A percentile compares a stretch with the other conserved stretches of the same genome.
Conservation (phyloP, 495 filamentous ascomycete species). For the Viridothelium virens region DNA sequence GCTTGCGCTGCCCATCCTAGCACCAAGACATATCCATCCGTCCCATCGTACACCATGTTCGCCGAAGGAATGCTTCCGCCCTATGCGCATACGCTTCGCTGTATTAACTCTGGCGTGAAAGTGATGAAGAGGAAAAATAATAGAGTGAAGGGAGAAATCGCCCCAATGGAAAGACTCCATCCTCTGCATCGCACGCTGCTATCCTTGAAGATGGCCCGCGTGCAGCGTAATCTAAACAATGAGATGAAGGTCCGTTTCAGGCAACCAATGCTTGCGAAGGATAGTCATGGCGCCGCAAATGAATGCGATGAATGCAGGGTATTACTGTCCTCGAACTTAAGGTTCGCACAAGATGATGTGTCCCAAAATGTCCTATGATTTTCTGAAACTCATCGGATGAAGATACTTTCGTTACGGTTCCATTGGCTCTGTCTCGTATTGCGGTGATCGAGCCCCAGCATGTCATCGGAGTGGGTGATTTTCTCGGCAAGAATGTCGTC, state of each 20-base stretch:
- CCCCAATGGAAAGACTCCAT: not conserved
- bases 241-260: not conserved
- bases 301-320: not conserved
- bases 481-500: constrained; percentile 79
- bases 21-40: not conserved
- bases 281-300: not conserved
- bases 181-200: not conserved
- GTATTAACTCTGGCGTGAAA: not conserved
- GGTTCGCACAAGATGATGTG: not conserved
- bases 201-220: not conserved
- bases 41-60: not conserved
- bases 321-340: not conserved
- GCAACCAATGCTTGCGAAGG: not conserved
- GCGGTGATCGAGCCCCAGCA: constrained; percentile 82
- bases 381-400: constrained; percentile 45
- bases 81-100: not conserved
- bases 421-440: constrained; percentile 60
- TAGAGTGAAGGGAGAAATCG: not conserved
- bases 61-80: not conserved
- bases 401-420: constrained; percentile 55
- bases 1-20: not conserved
- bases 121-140: not conserved
- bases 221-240: not conserved
- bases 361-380: too few relatives aligned
- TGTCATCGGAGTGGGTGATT: constrained; percentile 59